These are phyloP conservation scores for Pleurotus sapidus DNA, from an alignment of 768 basidiomycete genomes.

Conservation along the genomic window DNA sequence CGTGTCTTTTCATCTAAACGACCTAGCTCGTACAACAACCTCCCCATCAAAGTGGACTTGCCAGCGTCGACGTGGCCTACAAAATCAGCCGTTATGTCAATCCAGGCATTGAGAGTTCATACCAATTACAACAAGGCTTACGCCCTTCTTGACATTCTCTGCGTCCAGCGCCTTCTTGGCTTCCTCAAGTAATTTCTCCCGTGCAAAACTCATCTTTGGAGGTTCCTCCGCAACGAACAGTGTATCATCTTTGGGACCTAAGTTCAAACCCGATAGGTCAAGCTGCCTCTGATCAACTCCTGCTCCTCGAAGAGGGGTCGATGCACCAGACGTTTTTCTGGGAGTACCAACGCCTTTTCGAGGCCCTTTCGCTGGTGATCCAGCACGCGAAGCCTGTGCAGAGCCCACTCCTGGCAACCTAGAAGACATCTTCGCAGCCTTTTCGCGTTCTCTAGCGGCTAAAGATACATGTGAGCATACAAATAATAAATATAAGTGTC, in stretches of 20 bases:
- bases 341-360: constrained; percentile 31
- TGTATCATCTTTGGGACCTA: constrained; percentile 46
- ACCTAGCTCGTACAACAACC: constrained; percentile 90
- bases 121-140: constrained; percentile 95
- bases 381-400: constrained; percentile 41
- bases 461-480: constrained; percentile 38
- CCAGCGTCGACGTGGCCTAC: constrained; percentile 98
- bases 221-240: constrained; percentile 38
- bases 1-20: constrained; percentile 82
- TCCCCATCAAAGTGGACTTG: constrained; percentile 96
- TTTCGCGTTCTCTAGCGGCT: constrained; percentile 83
- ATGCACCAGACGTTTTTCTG: constrained; percentile 34
- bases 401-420: constrained; percentile 33
- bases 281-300: constrained; percentile 54
- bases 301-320: constrained; percentile 39
- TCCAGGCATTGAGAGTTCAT: background rate
- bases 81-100: background rate
- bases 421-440: constrained; percentile 55
- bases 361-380: constrained; percentile 41
- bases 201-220: constrained; percentile 66
- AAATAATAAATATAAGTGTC: constrained; percentile 20
- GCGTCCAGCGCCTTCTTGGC: constrained; percentile 52
- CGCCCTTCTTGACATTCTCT: constrained; percentile 56
- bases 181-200: constrained; percentile 84
- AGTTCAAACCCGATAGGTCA: constrained; percentile 75